phyloP scores from a whole-genome alignment of 2,329 filamentous ascomycete species.

The Byssochlamys sp. region DNA sequence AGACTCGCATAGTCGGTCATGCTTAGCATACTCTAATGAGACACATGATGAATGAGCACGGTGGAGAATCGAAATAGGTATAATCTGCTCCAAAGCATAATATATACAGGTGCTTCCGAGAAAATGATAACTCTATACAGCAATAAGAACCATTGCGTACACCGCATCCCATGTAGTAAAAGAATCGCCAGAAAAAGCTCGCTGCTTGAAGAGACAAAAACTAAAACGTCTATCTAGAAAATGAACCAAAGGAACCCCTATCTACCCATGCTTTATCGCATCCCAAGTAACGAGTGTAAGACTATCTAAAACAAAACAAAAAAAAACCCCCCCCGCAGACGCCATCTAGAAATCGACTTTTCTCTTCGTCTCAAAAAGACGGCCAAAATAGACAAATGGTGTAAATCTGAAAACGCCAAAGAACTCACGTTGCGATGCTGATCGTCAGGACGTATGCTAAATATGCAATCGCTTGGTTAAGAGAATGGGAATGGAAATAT shows the following conservation, averaged over 20 bases:
- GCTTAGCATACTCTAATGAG: not conserved
- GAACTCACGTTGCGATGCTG: slow-evolving; percentile 14
- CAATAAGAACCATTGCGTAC: not conserved
- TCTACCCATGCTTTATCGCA: not conserved
- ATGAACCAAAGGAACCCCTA: not conserved
- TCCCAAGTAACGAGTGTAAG: not conserved
- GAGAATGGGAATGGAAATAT: slow-evolving; percentile 1
- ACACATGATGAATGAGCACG: not conserved
- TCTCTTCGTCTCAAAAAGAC: not conserved
- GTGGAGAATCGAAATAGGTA: not conserved
- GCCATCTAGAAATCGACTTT: not conserved
- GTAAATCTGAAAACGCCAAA: slow-evolving; percentile 13
- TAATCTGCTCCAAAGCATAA: not conserved
- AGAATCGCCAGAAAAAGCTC: not conserved
- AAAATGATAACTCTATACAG: not conserved
- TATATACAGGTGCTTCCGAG: not conserved
- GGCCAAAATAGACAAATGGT: slow-evolving; percentile 1
- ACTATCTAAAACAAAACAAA: not conserved
- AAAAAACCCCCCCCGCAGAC: not conserved
- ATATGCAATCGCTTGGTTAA: slow-evolving; percentile 24
- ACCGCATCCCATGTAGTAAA: not conserved
- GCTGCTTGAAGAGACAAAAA: not conserved
- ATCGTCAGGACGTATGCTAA: slow-evolving; percentile 17
- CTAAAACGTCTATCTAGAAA: not conserved
- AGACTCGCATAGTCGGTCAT: not conserved